A percentile compares a stretch with the other conserved stretches of the same genome.
These are phyloP conservation scores for Suhomyces bolitotheri DNA, from an alignment of 1,139 yeast genomes.

Conservation along the genomic window DNA sequence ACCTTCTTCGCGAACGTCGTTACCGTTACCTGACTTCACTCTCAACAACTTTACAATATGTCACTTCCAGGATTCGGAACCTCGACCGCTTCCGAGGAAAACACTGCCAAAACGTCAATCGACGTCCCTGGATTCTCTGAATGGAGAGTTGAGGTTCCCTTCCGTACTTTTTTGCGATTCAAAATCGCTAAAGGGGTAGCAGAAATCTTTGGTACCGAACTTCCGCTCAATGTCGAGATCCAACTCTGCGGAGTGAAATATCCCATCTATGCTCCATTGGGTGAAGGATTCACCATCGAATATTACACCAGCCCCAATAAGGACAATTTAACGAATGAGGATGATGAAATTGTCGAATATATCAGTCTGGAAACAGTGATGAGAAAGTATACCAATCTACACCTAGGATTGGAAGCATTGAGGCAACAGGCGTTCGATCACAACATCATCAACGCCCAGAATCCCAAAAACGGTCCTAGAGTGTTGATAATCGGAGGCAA, in stretches of 20 bases:
- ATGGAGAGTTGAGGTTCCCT: slow-evolving; percentile 82
- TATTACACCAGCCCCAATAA: slow-evolving; percentile 51
- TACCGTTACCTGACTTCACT: too few species aligned
- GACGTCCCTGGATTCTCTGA: slow-evolving; percentile 55
- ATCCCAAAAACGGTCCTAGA: slow-evolving; percentile 51
- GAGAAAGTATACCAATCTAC: slow-evolving; percentile 65
- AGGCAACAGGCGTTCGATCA: slow-evolving; percentile 43
- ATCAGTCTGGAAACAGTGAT: slow-evolving; percentile 70
- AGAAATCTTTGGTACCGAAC: slow-evolving; percentile 91
- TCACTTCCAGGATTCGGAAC: slow-evolving; percentile 21
- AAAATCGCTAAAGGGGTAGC: slow-evolving; percentile 69
- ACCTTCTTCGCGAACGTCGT: too few species aligned
- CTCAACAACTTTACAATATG: slow-evolving; percentile 12
- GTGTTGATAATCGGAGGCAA: slow-evolving; percentile 74
- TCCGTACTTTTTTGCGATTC: slow-evolving; percentile 55
- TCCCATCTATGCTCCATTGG: slow-evolving; percentile 60
- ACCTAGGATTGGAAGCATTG: slow-evolving; percentile 69
- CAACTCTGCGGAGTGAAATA: slow-evolving; percentile 57
- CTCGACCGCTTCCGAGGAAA: slow-evolving; percentile 11
- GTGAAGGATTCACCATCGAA: slow-evolving; percentile 50
- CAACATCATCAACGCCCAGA: slow-evolving; percentile 20
- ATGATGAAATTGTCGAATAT: slow-evolving; percentile 53
- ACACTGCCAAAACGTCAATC: slow-evolving; percentile 16
- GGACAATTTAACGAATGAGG: slow-evolving; percentile 44
- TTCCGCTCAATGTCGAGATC: slow-evolving; percentile 70